Evolutionary conservation across 257 asterid species (phyloP).

Genomic region (Asclepias syriaca): DNA sequence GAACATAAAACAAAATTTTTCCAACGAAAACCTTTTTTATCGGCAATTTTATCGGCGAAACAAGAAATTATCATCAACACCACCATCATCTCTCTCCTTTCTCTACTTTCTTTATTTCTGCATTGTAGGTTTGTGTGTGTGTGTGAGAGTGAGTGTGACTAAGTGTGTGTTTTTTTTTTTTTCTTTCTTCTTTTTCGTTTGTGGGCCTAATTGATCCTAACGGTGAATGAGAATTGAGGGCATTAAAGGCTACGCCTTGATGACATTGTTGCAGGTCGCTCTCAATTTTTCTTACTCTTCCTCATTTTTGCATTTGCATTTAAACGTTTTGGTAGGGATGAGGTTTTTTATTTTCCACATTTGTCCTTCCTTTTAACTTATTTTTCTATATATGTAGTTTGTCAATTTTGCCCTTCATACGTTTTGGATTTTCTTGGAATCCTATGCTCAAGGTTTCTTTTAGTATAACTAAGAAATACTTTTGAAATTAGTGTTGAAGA

Average conservation of each 20-base stretch:
- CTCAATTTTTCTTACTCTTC: conserved; percentile 12
- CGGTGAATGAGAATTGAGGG: neutral
- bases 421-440: too few species aligned
- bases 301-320: conserved; percentile 17
- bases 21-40: conserved; percentile 15
- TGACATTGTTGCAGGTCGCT: conserved; percentile 26
- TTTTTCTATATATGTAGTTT: too few species aligned
- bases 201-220: neutral
- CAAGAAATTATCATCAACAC: neutral
- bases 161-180: too few species aligned
- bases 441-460: too few species aligned
- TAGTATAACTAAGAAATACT: too few species aligned
- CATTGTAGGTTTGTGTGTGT: neutral
- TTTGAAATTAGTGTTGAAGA: too few species aligned
- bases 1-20: conserved; percentile 2
- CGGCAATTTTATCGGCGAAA: conserved; percentile 28
- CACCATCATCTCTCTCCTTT: neutral
- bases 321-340: conserved; percentile 28
- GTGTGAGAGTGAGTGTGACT: neutral
- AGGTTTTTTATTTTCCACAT: neutral
- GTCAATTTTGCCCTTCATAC: neutral
- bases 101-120: neutral
- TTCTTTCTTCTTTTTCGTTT: neutral
- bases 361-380: neutral
- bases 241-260: conserved; percentile 7